Evolutionary conservation across 1,139 yeast genomes (phyloP), one percentile per base, ranked within the genome.

Genomic region (Candida sojae): DNA sequence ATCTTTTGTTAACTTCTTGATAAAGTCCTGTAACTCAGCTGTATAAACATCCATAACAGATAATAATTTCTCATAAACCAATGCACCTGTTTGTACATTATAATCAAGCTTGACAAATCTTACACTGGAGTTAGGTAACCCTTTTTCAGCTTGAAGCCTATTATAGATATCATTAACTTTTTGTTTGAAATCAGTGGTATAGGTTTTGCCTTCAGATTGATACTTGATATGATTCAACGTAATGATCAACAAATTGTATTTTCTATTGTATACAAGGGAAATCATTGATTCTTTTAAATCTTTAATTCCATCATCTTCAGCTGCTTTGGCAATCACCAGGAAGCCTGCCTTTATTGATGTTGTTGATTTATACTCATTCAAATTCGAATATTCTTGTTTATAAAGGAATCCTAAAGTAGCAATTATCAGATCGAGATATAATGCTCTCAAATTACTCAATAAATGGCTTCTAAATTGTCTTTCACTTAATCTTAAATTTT

Each of bases 351-450:
- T 66, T 30, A 71, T 57, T 28, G 70, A 66, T 36, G 58, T 57
- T 2, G 69, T 55, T 36, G 58, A 58, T 42, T 63, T 68, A 46
- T 43, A 53, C 40, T 66, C 70, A 39, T 57, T 57, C 2, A 70
- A 58, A 56, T 74, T 75, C 21, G 73, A 59, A 7, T 70, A 61
- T 34, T 69, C 63, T 43, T 69, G 68, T 35, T 63, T 59, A 51
- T 66, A 73, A 42, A 66, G 67, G 38, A 66, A 57, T 17, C 64
- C 66, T 47, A 64, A 52, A 43, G 73, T 57, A 36, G 76, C 77
- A 52, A 73, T 63, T 41, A 73, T 63, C 37, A 78, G 78, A 48
- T 74, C 77, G 39, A 74, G 56, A 53, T 67, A 75, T 43, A 73
- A 67, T 43, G 67, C 66, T 47, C 63, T 64, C 48, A 75, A 64